Percentiles rank a stretch among this genome's conserved stretches.
These are phyloP conservation scores for Pyronema domesticum DNA, from an alignment of 495 filamentous ascomycete species.

Conservation along the genomic window DNA sequence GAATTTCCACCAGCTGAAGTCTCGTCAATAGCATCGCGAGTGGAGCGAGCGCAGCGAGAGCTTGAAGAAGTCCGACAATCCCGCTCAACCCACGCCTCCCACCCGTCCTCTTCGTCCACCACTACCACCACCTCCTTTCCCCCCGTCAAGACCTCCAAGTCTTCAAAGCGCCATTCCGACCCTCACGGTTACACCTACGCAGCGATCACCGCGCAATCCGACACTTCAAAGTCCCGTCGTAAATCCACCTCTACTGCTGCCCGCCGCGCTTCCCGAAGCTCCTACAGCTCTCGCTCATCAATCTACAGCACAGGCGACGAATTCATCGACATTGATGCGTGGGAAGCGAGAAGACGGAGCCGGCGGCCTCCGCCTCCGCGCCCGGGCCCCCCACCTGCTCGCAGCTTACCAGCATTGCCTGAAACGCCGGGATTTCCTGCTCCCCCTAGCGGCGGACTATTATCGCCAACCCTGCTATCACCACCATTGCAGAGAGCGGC, in stretches of 20 bases:
- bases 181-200: too few relatives aligned
- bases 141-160: too few relatives aligned
- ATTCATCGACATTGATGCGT: constrained; percentile 13
- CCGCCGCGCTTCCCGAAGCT: background rate
- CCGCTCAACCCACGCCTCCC: too few relatives aligned
- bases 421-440: constrained; percentile 14
- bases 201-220: too few relatives aligned
- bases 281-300: constrained; percentile 12
- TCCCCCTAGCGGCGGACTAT: constrained; percentile 3
- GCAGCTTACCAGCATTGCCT: constrained; percentile 27
- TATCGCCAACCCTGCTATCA: constrained; percentile 1
- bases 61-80: background rate
- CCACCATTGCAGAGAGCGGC: background rate
- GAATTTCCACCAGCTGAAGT: constrained; percentile 4
- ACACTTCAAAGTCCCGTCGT: too few relatives aligned
- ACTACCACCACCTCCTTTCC: too few relatives aligned
- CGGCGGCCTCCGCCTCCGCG: constrained; percentile 19
- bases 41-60: background rate
- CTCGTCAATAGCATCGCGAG: constrained; percentile 1
- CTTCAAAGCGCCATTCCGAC: too few relatives aligned
- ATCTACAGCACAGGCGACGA: constrained; percentile 13
- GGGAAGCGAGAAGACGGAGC: constrained; percentile 10
- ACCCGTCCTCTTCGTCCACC: too few relatives aligned
- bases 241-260: too few relatives aligned
- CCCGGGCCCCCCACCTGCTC: constrained; percentile 28